Evolutionary conservation across 805 yeast genomes (phyloP), one percentile per base, ranked within the genome.

Genomic region (Debaryomyces hansenii): DNA sequence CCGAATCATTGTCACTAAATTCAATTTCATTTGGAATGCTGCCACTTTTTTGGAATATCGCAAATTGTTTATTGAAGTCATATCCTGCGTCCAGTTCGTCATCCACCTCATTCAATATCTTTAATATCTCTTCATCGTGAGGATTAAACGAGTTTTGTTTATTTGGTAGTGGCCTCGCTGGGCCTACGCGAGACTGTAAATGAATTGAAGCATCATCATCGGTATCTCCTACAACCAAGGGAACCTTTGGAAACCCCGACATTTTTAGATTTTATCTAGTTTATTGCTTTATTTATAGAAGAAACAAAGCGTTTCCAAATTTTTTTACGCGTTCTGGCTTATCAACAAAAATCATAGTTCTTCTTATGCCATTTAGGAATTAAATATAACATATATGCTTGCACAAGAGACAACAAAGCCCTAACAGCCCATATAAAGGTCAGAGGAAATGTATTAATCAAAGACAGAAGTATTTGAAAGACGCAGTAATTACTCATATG

Each of bases 121-220:
- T 42, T 29, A 60, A 28, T 9, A 63, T 55, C 31, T 55, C 56
- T n/a, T 52, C 50, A 16, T 62, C 65, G 6, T 47, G 32, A 9
- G 21, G 20, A n/a, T 29, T 44, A 10, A 12, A 12, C 12, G 33
- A 27, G 2, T 16, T 18, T 48, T 16, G 44, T 43, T 33, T 52
- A 15, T 32, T 41, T 10, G 57, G 55, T 16, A 71, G 52, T 1
- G 77, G 77, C 11, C 55, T 53, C 1, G 75, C 63, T 1, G 71
- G 73, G 1, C 75, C 75, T 4, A 72, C 67, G 7, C 55, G 58
- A 31, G 63, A 58, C 47, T 67, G 59, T 21, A 70, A 54, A 52
- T 72, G 77, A 32, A 72, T 66, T 18, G 77, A 71, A 0, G 67
- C 69, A 36, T 70, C 75, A 32, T 72, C 76, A 44, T 70, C 76